These are phyloP conservation scores for Neofusicoccum parvum DNA, from an alignment of 2,329 filamentous ascomycete genomes.

Conservation along the genomic window DNA sequence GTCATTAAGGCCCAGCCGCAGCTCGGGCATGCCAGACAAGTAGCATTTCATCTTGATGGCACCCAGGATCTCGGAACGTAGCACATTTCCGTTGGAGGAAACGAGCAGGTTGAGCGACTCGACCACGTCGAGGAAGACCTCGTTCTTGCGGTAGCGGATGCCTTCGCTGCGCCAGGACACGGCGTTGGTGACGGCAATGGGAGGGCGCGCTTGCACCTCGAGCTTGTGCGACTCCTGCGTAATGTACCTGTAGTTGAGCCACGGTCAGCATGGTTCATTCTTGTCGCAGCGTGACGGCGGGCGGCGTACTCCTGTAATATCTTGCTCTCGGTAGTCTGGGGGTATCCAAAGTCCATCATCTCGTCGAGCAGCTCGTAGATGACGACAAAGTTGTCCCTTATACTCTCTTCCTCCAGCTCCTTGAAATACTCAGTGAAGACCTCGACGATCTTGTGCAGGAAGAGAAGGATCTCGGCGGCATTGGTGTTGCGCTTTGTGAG, in stretches of 20 bases:
- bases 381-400: slow-evolving; percentile 98
- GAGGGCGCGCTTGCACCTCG: slow-evolving; percentile 91
- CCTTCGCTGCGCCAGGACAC: slow-evolving; percentile 98
- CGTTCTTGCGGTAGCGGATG: slow-evolving; percentile 98
- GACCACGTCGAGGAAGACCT: slow-evolving; percentile 96
- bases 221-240: slow-evolving; percentile 99
- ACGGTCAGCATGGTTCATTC: background rate
- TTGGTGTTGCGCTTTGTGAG: slow-evolving; percentile 99
- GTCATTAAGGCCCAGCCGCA: slow-evolving; percentile 92
- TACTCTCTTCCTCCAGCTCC: slow-evolving; percentile 96
- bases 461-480: slow-evolving; percentile 95
- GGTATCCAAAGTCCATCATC: slow-evolving; percentile 99
- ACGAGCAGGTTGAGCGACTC: slow-evolving; percentile 96
- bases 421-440: slow-evolving; percentile 99
- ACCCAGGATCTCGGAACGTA: slow-evolving; percentile 93
- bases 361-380: slow-evolving; percentile 98
- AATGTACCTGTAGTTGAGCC: slow-evolving; percentile 67
- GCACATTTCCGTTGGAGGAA: slow-evolving; percentile 88
- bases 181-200: slow-evolving; percentile 97
- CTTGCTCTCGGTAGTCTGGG: slow-evolving; percentile 97
- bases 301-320: slow-evolving; percentile 80
- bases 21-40: slow-evolving; percentile 94
- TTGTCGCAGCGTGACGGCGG: background rate
- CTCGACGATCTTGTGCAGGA: slow-evolving; percentile 96
- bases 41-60: slow-evolving; percentile 99